Conservation (phyloP, 306 rosid species). For the Fragaria ananassa region DNA sequence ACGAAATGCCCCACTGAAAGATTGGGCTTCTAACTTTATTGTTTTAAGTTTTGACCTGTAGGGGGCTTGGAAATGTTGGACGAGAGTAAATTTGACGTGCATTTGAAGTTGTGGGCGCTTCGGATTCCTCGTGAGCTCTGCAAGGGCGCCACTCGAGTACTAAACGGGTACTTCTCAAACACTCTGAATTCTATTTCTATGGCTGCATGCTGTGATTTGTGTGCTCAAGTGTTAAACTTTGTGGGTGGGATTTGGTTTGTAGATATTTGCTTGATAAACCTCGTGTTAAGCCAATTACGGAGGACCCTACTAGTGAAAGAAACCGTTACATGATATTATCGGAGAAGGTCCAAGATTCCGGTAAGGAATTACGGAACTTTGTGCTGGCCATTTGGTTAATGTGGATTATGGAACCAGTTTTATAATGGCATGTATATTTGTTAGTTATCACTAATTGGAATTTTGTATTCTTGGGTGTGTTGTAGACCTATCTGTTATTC, state of each 20-base stretch:
- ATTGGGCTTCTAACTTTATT: not conserved
- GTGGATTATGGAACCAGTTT: slow-evolving; percentile 6
- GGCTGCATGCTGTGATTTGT: not conserved
- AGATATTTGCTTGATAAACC: slow-evolving; percentile 84
- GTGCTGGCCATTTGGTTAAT: not conserved
- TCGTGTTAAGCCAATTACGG: slow-evolving; percentile 77
- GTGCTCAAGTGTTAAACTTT: not conserved
- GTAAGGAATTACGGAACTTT: slow-evolving; percentile 28
- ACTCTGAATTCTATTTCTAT: not conserved
- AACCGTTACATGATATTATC: slow-evolving; percentile 75
- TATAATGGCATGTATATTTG: not conserved
- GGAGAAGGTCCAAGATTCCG: slow-evolving; percentile 55
- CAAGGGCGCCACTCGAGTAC: slow-evolving; percentile 64
- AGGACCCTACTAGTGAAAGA: slow-evolving; percentile 61
- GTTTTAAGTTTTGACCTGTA: not conserved
- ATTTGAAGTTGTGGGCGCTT: slow-evolving; percentile 67
- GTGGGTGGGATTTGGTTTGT: slow-evolving; percentile 6
- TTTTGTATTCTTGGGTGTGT: slow-evolving; percentile 10
- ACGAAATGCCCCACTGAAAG: not conserved
- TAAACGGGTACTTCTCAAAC: slow-evolving; percentile 53
- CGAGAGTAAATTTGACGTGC: slow-evolving; percentile 63
- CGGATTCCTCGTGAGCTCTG: slow-evolving; percentile 87
- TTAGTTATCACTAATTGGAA: slow-evolving; percentile 1
- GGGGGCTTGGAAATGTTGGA: slow-evolving; percentile 43
- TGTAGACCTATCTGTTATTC: slow-evolving; percentile 69